These are phyloP conservation scores for Aspergillus cavernicola DNA, from an alignment of 495 filamentous ascomycete genomes.

Conservation along the genomic window DNA sequence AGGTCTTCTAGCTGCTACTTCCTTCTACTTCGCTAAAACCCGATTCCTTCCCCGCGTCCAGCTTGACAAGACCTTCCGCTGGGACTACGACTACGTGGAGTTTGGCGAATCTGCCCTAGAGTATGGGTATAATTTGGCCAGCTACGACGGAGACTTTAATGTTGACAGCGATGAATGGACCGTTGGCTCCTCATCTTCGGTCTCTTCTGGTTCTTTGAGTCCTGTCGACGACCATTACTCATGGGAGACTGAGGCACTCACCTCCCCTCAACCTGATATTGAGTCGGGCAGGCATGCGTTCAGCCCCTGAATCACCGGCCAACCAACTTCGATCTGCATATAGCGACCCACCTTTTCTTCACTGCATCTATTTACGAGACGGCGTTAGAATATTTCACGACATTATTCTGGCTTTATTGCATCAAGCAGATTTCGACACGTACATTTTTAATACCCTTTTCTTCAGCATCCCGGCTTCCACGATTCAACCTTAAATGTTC, in stretches of 20 bases:
- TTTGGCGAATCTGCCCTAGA: conserved; percentile 57
- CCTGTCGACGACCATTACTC: conserved; percentile 58
- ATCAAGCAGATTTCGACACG: conserved; percentile 46
- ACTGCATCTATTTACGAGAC: conserved; percentile 31
- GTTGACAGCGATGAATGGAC: conserved; percentile 71
- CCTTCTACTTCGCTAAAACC: conserved; percentile 75
- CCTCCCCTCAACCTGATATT: conserved; percentile 48
- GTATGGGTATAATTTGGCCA: conserved; percentile 54
- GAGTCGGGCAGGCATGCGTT: conserved; percentile 43
- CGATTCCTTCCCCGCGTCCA: conserved; percentile 80
- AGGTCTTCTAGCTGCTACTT: conserved; percentile 70
- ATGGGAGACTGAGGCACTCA: conserved; percentile 61
- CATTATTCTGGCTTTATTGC: conserved; percentile 43
- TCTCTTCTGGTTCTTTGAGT: conserved; percentile 59
- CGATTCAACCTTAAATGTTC: conserved; percentile 14
- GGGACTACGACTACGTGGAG: conserved; percentile 95
- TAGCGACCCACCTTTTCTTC: conserved; percentile 23
- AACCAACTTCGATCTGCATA: conserved; percentile 24
- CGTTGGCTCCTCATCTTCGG: conserved; percentile 65
- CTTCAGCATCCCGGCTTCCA: conserved; percentile 15
- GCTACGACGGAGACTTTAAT: conserved; percentile 53
- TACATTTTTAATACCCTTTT: conserved; percentile 36
- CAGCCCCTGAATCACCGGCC: conserved; percentile 14
- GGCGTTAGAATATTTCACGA: conserved; percentile 42
- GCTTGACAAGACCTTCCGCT: conserved; percentile 76